Conservation (phyloP, 1,139 yeast species). For the Nakaseomyces sp. region DNA sequence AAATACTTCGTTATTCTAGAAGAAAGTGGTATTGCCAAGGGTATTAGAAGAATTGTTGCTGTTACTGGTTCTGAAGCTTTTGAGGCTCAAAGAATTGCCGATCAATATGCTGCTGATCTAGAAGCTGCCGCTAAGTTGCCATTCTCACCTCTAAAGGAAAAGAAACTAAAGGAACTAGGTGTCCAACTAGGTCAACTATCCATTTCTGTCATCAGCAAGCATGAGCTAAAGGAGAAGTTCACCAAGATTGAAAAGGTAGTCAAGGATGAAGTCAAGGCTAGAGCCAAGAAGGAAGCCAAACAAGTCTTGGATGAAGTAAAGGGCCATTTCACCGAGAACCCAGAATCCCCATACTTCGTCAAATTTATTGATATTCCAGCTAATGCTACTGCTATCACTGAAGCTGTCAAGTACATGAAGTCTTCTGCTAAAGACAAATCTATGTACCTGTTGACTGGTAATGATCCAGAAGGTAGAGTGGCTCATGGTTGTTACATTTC, state of each 20-base stretch:
- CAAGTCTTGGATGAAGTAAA: constrained; percentile 74
- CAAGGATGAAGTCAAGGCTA: constrained; percentile 77
- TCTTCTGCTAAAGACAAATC: constrained; percentile 68
- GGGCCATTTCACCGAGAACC: constrained; percentile 50
- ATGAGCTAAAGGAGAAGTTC: constrained; percentile 64
- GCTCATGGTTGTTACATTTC: constrained; percentile 93
- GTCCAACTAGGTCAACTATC: constrained; percentile 74
- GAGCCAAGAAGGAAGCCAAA: constrained; percentile 82
- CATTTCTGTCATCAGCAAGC: constrained; percentile 76
- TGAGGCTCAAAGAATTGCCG: constrained; percentile 77
- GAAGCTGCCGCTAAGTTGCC: constrained; percentile 48
- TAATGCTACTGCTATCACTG: constrained; percentile 89
- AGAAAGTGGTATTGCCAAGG: constrained; percentile 97
- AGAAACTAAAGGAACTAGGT: constrained; percentile 71
- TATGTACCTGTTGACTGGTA: constrained; percentile 75
- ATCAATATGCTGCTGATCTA: constrained; percentile 56
- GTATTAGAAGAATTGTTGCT: constrained; percentile 95
- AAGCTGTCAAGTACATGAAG: constrained; percentile 80
- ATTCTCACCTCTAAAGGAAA: constrained; percentile 67
- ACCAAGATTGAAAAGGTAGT: constrained; percentile 73
- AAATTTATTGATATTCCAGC: constrained; percentile 61
- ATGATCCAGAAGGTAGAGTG: constrained; percentile 53
- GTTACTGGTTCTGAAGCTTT: constrained; percentile 89
- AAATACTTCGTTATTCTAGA: constrained; percentile 82
- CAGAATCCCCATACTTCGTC: constrained; percentile 48